Base-by-base conservation (phyloP, 1,284 basidiomycete genomes). In the Baeospora myosura region DNA sequence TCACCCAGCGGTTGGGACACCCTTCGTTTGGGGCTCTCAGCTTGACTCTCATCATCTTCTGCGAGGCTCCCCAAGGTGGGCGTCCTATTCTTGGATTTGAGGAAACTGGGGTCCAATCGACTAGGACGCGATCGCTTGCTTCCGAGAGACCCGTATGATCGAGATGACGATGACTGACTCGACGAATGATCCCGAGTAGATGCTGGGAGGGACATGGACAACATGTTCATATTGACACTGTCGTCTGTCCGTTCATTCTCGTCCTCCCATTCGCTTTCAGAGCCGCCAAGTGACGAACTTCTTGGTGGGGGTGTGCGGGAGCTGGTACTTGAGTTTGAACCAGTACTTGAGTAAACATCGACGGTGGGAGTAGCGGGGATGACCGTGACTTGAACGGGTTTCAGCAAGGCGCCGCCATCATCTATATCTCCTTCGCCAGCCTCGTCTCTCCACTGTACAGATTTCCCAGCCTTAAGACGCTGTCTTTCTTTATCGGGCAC, bases 371-470 rank as follows among this genome's bases (percentile, higher is more conserved):
- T 69, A 16, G 69, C 61, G 39, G 69, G 67, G 34, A 63, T 66
- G 39, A 72, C 49, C 24, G 63, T 52, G 39, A 76, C 64, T 22
- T 65, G 60, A 18, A 65, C 24, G 16, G 45, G 26, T 6, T 42
- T 35, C 7, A 46, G 41, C 24, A 56, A 61, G 31, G 57, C 53
- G 20, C 78, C 76, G 20, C 73, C 73, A 53, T 91, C 88, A 50
- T 88, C 86, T 35, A 94, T 63, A 36, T 76, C 69, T 6, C 90
- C 91, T 56, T 86, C 83, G 4, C 91, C 91, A 4, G 75, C 88
- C 58, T 93, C 86, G 53, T 95, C 91, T 41, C 73, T 77, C 91
- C 91, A 95, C 53, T 92, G 82, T 12, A 95, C 87, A 41, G 77
- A 83, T 61, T 94, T 94, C 58, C 76, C 48, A 16, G 54, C 76